Percentiles rank a stretch among this genome's conserved stretches.
Conservation (phyloP, 805 yeast genomes). For the Sugiyamaella chiloensis region DNA sequence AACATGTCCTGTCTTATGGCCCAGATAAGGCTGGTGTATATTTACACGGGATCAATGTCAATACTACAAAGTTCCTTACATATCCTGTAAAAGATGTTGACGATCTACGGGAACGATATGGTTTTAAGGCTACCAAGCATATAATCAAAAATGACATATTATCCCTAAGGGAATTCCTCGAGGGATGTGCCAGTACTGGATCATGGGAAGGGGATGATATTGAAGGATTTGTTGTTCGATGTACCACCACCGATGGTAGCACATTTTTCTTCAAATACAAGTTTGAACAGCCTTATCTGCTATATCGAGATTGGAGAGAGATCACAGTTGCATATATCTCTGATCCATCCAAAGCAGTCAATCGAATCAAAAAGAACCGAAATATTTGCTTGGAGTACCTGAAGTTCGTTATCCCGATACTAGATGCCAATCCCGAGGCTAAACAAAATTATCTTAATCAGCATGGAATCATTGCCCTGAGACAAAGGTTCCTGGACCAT, state of each 20-base stretch:
- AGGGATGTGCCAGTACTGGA: slow-evolving; percentile 61
- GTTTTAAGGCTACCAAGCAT: slow-evolving; percentile 61
- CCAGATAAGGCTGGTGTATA: slow-evolving; percentile 74
- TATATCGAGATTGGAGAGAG: slow-evolving; percentile 90
- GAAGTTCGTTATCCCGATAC: slow-evolving; percentile 56
- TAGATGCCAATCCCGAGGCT: slow-evolving; percentile 48
- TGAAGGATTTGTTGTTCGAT: slow-evolving; percentile 92
- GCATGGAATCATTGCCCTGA: slow-evolving; percentile 68
- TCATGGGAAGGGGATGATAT: slow-evolving; percentile 66
- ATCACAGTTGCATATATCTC: slow-evolving; percentile 58
- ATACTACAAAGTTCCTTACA: slow-evolving; percentile 61
- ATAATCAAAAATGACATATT: slow-evolving; percentile 39
- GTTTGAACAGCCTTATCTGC: slow-evolving; percentile 89
- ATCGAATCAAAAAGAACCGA: slow-evolving; percentile 2
- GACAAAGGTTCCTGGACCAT: slow-evolving; percentile 59
- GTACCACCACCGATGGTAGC: slow-evolving; percentile 35
- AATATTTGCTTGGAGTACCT: slow-evolving; percentile 52
- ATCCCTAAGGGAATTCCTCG: slow-evolving; percentile 50
- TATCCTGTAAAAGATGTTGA: slow-evolving; percentile 58
- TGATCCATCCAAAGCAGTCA: slow-evolving; percentile 23
- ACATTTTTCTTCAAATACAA: slow-evolving; percentile 88
- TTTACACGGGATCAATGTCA: slow-evolving; percentile 81
- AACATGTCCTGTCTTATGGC: slow-evolving; percentile 78
- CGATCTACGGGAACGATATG: slow-evolving; percentile 61
- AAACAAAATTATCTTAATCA: slow-evolving; percentile 49